Base-by-base conservation (phyloP, 371 early-diverging fungal species). In the Circinella umbellata region DNA sequence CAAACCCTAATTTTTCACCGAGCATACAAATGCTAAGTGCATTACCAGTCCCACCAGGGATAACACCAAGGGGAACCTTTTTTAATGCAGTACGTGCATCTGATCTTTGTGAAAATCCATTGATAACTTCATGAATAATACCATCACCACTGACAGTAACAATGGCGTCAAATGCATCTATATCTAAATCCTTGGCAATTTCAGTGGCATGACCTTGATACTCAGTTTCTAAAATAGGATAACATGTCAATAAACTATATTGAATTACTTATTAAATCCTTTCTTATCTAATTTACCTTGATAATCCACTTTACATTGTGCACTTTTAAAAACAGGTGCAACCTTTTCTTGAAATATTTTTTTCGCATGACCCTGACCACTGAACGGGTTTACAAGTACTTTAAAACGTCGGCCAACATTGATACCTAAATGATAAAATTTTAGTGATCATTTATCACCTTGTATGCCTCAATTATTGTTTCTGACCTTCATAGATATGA, bases 71-170 rank as follows among this genome's bases (percentile, higher is more conserved):
- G 1, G 93, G 89, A 4, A 91, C 72, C 39, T 80, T 81, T 63
- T 83, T 77, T 38, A 90, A 84, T 1, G 81, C 77, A 7, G 78
- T 64, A 10, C 72, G 68, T 15, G 85, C 92, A 75, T 93, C 93
- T 0, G 86, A 79, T 53, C 93, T 82, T 62, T 84, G 74, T 75
- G 92, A 76, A 38, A 93, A 79, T 2, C 94, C 94, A 69, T 95
- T 92, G 65, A 93, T 78, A 4, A 92, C 78, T 74, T 95, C 95
- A 69, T 95, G 93, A 39, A 92, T 80, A 4, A 92, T 84, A 13
- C 95, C 95, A 75, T 95, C 95, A 35, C 95, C 95, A 72, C 91
- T 89, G 47, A 93, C 83, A 37, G 90, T 81, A 6, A 91, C 82
- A 38, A 91, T 80, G 15, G 88, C 89, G 60, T 87, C 88, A 68